phyloP scores from a whole-genome alignment of 2,329 filamentous ascomycete genomes.

The Alternaria viburni region DNA sequence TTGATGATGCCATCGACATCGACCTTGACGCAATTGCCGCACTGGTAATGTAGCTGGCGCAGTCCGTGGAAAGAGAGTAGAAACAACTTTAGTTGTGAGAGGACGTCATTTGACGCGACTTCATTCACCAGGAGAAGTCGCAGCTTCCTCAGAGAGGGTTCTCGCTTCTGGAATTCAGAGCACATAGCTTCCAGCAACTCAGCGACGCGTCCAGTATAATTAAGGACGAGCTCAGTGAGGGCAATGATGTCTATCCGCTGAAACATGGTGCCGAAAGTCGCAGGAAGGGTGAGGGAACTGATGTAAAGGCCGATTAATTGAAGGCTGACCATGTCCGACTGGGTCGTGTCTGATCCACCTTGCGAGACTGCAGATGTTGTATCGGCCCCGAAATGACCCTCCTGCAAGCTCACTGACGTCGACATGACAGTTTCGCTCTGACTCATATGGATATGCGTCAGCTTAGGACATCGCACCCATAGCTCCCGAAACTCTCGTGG shows the following conservation, averaged over 20 bases:
- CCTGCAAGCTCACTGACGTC: neutral
- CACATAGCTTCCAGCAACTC: neutral
- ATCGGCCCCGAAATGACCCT: neutral
- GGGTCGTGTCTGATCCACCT: neutral
- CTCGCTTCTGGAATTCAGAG: neutral
- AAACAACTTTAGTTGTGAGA: rapidly evolving
- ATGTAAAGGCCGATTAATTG: neutral
- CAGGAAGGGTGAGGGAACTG: neutral
- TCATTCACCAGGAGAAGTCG: neutral
- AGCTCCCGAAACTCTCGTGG: neutral
- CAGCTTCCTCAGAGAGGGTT: neutral
- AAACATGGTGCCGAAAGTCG: neutral
- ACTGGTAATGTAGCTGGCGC: neutral
- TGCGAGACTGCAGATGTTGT: neutral
- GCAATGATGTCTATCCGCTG: neutral
- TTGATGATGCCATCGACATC: neutral
- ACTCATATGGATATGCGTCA: neutral
- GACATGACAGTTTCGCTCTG: neutral
- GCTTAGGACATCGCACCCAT: neutral
- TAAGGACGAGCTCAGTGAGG: neutral
- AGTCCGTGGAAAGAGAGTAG: neutral
- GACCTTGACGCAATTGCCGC: neutral
- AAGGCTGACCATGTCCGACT: neutral
- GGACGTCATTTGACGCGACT: rapidly evolving
- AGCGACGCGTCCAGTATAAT: neutral